Evolutionary conservation across 345 rosid species (phyloP), one percentile per base, ranked within the genome.

Genomic region (Corymbia maculata): DNA sequence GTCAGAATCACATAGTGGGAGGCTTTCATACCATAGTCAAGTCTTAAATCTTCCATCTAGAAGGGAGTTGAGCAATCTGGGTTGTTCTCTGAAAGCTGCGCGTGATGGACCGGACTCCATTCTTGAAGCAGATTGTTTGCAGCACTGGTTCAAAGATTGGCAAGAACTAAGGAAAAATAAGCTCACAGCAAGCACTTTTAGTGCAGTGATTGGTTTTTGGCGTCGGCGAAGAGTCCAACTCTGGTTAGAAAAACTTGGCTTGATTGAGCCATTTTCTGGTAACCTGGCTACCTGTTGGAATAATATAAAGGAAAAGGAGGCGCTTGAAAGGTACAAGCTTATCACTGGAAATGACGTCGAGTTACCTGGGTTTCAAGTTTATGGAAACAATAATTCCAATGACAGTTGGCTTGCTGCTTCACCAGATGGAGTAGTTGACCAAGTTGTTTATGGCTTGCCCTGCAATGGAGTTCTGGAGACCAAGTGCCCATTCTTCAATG

Each of bases 351-450:
- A 93, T 55, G 82, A 79, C 7, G 91, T 95, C 79, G 44, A 86
- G 85, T 87, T 91, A 86, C 93, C 95, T 44, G 88, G 86, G 52
- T 95, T 96, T 90, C 94, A 94, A 88, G 92, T 94, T 52, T 90
- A 91, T 66, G 50, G 88, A 86, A 26, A 90, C 85, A 50, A 51
- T 59, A 89, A 90, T 85, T 82, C 90, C 7, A 93, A 91, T 61
- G 92, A 93, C 52, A 89, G 91, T 68, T 97, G 98, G 98, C 88
- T 97, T 66, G 99, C 94, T 88, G 99, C 99, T 89, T 97, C 99
- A 66, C 97, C 99, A 9, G 98, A 97, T 94, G 99, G 98, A 66
- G 28, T 95, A 49, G 87, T 96, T 85, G 90, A 90, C 28, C 85
- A 59, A 13, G 45, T 75, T 79, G 88, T 89, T 89, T 93, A 92